phyloP scores from a whole-genome alignment of 139 green algal species.

The Diplosphaera chodatii region DNA sequence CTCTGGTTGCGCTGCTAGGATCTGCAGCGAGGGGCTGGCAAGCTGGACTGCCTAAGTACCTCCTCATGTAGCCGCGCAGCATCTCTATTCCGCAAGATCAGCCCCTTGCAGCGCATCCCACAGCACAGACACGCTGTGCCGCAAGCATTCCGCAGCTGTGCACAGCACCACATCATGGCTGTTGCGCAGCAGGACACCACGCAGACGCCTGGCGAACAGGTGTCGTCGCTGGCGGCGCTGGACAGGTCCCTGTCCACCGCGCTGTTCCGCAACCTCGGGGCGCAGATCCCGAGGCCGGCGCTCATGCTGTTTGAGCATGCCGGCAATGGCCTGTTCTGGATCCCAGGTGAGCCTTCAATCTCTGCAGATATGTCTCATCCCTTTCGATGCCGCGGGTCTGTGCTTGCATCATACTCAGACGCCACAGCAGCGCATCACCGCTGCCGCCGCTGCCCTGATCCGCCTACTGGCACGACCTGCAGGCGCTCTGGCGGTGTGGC shows the following conservation, averaged over 20 bases:
- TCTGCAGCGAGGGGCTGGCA: no score
- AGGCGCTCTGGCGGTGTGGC: not conserved
- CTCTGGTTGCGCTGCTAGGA: no score
- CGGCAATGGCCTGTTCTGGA: slow-evolving; percentile 49
- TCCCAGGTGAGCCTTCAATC: slow-evolving; percentile 3
- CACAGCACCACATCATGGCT: not conserved
- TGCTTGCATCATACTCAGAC: no score
- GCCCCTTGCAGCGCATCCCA: no score
- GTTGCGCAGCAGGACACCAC: not conserved
- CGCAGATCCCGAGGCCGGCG: slow-evolving; percentile 22
- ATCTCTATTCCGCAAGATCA: no score
- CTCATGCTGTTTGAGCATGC: slow-evolving; percentile 40
- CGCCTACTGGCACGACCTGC: not conserved
- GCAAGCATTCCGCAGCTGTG: no score
- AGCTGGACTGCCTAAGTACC: no score
- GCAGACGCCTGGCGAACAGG: not conserved
- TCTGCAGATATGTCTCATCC: not conserved
- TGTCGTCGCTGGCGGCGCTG: not conserved
- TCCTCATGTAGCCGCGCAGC: no score
- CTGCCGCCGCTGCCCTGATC: no score
- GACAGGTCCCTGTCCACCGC: slow-evolving; percentile 9
- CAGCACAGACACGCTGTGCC: no score
- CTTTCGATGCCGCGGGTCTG: no score
- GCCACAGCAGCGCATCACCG: no score
- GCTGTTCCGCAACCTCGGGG: slow-evolving; percentile 10